Percentiles rank a stretch among this genome's conserved stretches.
Evolutionary conservation across 2,329 filamentous ascomycete species (phyloP).

Genomic region (Hypoxylon sp.): DNA sequence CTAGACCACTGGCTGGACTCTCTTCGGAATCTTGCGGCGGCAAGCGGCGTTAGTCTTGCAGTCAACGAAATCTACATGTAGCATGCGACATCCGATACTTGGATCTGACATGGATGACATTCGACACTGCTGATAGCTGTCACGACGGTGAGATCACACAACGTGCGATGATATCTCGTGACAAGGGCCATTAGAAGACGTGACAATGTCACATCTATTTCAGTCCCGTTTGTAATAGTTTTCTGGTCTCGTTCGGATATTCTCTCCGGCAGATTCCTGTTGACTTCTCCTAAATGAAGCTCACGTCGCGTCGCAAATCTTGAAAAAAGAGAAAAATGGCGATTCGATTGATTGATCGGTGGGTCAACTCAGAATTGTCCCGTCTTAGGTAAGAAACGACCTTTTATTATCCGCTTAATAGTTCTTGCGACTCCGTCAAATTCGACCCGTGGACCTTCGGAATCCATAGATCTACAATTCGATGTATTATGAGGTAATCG

Average conservation of each 20-base stretch:
- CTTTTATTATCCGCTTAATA: slow-evolving; percentile 19
- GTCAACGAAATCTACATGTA: slow-evolving; percentile 19
- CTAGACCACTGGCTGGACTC: neutral
- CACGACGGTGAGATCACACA: slow-evolving; percentile 33
- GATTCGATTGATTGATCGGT: slow-evolving; percentile 3
- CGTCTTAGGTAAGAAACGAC: neutral
- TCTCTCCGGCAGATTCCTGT: neutral
- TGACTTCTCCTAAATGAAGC: neutral
- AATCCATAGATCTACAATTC: no score
- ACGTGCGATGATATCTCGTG: slow-evolving; percentile 37
- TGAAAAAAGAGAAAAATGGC: neutral
- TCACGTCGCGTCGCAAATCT: slow-evolving; percentile 1
- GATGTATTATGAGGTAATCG: no score
- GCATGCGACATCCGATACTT: slow-evolving; percentile 21
- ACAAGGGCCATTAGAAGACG: slow-evolving; percentile 15
- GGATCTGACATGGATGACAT: slow-evolving; percentile 29
- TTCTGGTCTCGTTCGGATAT: neutral
- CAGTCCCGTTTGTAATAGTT: neutral
- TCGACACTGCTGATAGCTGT: slow-evolving; percentile 26
- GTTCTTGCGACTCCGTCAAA: slow-evolving; percentile 18
- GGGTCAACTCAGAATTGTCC: neutral
- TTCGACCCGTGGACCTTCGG: no score
- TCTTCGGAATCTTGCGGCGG: slow-evolving; percentile 27
- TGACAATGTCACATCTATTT: slow-evolving; percentile 18
- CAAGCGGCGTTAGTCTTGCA: slow-evolving; percentile 15